Percentiles rank a stretch among this genome's conserved stretches.
phyloP scores from a whole-genome alignment of 345 rosid species.

The Salix viminalis region DNA sequence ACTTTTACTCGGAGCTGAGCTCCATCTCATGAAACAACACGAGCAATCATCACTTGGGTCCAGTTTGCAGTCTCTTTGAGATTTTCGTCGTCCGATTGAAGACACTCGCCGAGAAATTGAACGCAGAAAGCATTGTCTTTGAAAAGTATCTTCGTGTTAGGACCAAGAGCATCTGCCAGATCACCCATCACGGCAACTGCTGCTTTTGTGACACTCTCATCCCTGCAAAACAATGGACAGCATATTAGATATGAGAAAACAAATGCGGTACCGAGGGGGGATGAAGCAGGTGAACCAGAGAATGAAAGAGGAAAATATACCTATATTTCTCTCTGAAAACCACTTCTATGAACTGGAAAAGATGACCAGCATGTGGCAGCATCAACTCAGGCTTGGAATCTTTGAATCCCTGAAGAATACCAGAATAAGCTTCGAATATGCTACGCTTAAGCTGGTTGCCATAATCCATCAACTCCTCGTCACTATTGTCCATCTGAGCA shows the following conservation, averaged over 20 bases:
- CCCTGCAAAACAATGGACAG: slow-evolving; percentile 39
- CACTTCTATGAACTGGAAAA: slow-evolving; percentile 70
- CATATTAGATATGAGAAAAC: not conserved
- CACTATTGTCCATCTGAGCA: slow-evolving; percentile 57
- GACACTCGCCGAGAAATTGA: slow-evolving; percentile 69
- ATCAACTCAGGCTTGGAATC: slow-evolving; percentile 67
- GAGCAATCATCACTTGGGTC: slow-evolving; percentile 85
- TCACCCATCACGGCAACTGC: slow-evolving; percentile 94
- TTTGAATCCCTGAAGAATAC: slow-evolving; percentile 92
- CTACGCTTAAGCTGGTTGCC: slow-evolving; percentile 78
- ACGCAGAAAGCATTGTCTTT: slow-evolving; percentile 51
- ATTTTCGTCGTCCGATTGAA: slow-evolving; percentile 74
- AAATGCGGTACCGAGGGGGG: not conserved
- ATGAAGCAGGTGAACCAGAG: not conserved
- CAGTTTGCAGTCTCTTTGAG: slow-evolving; percentile 82
- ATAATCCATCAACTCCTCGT: slow-evolving; percentile 80
- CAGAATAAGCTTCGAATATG: slow-evolving; percentile 91
- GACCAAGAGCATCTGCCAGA: slow-evolving; percentile 83
- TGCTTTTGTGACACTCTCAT: slow-evolving; percentile 81
- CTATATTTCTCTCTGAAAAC: slow-evolving; percentile 67
- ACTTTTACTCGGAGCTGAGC: not conserved
- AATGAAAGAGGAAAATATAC: slow-evolving; percentile 23
- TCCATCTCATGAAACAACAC: slow-evolving; percentile 50
- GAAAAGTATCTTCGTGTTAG: slow-evolving; percentile 60
- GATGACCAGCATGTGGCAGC: slow-evolving; percentile 79